These are phyloP conservation scores for Kodamaea fukazawae DNA, from an alignment of 805 yeast species.

Conservation along the genomic window DNA sequence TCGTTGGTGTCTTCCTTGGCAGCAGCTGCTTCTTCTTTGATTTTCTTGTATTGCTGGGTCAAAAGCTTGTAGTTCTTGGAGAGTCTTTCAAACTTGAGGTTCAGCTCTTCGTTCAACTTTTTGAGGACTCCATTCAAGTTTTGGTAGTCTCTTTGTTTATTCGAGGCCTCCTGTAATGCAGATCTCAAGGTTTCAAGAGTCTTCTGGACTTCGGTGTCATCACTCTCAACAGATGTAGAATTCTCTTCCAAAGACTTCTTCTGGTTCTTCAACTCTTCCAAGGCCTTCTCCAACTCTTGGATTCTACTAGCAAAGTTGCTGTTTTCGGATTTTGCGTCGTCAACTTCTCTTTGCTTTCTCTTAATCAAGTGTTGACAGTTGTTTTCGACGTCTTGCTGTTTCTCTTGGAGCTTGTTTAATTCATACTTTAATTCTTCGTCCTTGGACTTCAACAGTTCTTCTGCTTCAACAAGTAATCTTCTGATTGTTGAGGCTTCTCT, in stretches of 20 bases:
- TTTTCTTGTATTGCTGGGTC: conserved; percentile 54
- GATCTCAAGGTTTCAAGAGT: conserved; percentile 47
- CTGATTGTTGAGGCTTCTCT: conserved; percentile 76
- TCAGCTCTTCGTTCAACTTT: conserved; percentile 63
- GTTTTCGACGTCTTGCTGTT: conserved; percentile 57
- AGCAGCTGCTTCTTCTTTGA: conserved; percentile 28
- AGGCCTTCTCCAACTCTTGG: conserved; percentile 34
- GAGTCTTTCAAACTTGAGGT: conserved; percentile 61
- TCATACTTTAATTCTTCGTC: conserved; percentile 56
- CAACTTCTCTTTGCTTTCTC: conserved; percentile 63
- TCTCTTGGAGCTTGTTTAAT: conserved; percentile 53
- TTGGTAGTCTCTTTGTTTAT: conserved; percentile 55
- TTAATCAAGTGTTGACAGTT: conserved; percentile 41
- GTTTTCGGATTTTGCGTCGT: conserved; percentile 46
- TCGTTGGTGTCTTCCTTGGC: conserved; percentile 19
- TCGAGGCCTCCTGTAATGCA: conserved; percentile 50
- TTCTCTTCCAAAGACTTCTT: conserved; percentile 4
- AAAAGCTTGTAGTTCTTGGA: conserved; percentile 66
- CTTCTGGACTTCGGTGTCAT: conserved; percentile 23
- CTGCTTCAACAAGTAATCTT: conserved; percentile 63
- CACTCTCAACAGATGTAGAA: conserved; percentile 1
- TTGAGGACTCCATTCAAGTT: conserved; percentile 51
- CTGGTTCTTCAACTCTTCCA: conserved; percentile 19
- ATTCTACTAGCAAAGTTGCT: conserved; percentile 42
- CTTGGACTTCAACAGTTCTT: conserved; percentile 51